Evolutionary conservation across 2,329 filamentous ascomycete species (phyloP).

Genomic region (Cladobotryum protrusum): DNA sequence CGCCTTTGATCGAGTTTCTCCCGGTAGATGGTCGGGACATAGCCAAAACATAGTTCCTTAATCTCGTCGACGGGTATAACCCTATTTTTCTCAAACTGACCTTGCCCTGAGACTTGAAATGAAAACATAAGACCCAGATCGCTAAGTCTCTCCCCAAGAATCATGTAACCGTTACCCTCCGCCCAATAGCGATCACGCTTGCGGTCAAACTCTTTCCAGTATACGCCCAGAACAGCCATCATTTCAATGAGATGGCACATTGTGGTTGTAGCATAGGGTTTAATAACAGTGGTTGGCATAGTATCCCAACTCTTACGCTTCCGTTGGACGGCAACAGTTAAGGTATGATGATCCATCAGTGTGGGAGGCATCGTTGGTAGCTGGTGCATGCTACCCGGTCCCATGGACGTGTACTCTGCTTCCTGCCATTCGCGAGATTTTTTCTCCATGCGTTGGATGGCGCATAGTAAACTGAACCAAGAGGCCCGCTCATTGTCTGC

Average conservation of each 20-base stretch:
- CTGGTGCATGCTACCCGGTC: slow-evolving; percentile 15
- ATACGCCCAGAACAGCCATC: slow-evolving; percentile 46
- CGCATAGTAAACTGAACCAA: slow-evolving; percentile 46
- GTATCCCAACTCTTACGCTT: slow-evolving; percentile 45
- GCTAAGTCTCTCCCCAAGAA: slow-evolving; percentile 38
- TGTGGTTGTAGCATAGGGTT: slow-evolving; percentile 49
- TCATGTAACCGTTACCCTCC: slow-evolving; percentile 49
- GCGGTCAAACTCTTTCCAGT: slow-evolving; percentile 55
- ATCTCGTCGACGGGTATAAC: slow-evolving; percentile 48
- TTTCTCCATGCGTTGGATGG: slow-evolving; percentile 44
- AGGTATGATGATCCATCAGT: slow-evolving; percentile 29
- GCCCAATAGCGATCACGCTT: slow-evolving; percentile 45
- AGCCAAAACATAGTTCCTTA: slow-evolving; percentile 51
- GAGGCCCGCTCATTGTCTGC: slow-evolving; percentile 52
- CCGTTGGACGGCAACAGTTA: slow-evolving; percentile 42
- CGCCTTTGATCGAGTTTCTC: slow-evolving; percentile 33
- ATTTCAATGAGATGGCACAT: slow-evolving; percentile 51
- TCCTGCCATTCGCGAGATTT: slow-evolving; percentile 43
- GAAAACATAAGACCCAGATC: slow-evolving; percentile 51
- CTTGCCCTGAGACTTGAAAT: slow-evolving; percentile 45
- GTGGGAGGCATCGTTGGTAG: slow-evolving; percentile 20
- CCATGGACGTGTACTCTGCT: slow-evolving; percentile 22
- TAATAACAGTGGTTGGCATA: slow-evolving; percentile 41
- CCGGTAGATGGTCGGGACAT: slow-evolving; percentile 48
- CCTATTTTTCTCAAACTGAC: slow-evolving; percentile 41